These are phyloP conservation scores for Nicotiana otophora DNA, from an alignment of 257 asterid genomes.

Conservation along the genomic window DNA sequence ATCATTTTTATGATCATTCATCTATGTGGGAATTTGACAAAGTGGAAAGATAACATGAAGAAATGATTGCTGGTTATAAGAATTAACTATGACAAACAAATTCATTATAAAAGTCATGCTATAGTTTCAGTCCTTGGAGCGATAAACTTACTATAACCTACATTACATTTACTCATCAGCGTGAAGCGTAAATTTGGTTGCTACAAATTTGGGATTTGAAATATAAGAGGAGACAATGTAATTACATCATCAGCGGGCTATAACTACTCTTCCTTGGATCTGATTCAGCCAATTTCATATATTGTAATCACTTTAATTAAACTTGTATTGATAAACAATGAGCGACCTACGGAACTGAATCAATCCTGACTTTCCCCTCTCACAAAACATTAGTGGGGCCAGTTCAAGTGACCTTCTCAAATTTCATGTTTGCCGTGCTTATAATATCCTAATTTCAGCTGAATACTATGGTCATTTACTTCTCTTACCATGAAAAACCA, in stretches of 20 bases:
- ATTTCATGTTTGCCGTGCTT: not conserved
- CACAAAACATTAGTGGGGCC: not conserved
- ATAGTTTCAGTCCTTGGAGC: not conserved
- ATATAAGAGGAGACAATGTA: not conserved
- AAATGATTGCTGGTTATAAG: not conserved
- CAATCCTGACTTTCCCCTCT: not conserved
- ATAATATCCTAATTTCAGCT: not conserved
- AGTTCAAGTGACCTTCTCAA: not conserved
- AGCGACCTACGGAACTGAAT: not conserved
- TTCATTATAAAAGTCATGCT: not conserved
- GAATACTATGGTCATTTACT: not conserved
- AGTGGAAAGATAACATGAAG: not conserved
- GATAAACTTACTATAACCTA: not conserved
- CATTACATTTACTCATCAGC: not conserved
- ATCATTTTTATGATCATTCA: not conserved
- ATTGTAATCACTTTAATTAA: not conserved
- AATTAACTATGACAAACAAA: not conserved
- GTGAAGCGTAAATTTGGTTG: not conserved
- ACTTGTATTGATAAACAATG: slow-evolving; percentile 1
- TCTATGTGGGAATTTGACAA: slow-evolving; percentile 1
- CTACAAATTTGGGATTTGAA: not conserved
- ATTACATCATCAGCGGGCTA: not conserved
- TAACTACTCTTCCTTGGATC: slow-evolving; percentile 1
- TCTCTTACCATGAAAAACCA: not conserved
- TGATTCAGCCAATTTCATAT: not conserved